phyloP scores from a whole-genome alignment of 345 rosid species.

The Pelargonium nanum region DNA sequence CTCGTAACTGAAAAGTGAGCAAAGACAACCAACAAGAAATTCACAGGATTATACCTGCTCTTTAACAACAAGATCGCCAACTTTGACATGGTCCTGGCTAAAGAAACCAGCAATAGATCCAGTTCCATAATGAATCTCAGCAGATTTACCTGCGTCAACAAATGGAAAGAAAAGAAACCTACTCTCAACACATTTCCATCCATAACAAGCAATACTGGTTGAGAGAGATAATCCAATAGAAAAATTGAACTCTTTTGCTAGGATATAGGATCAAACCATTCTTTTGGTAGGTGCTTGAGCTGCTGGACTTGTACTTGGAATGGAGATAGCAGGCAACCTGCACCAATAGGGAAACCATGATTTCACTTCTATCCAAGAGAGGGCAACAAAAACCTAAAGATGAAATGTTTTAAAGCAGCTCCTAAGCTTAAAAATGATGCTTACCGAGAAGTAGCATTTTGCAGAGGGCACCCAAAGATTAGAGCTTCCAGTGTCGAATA shows the following conservation, averaged over 20 bases:
- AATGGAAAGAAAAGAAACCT: neutral
- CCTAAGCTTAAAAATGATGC: conserved; percentile 8
- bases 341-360: conserved; percentile 8
- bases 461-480: conserved; percentile 93
- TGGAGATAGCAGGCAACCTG: conserved; percentile 87
- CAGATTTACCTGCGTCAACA: conserved; percentile 50
- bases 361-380: conserved; percentile 4
- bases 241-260: conserved; percentile 1
- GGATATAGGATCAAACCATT: conserved; percentile 41
- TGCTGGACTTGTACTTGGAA: conserved; percentile 63
- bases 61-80: conserved; percentile 52
- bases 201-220: too few relatives aligned
- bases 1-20: too few relatives aligned
- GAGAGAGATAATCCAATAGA: neutral
- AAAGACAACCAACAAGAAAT: conserved; percentile 2
- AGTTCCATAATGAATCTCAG: conserved; percentile 70
- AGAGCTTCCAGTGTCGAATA: conserved; percentile 92
- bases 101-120: conserved; percentile 59
- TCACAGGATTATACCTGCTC: conserved; percentile 28
- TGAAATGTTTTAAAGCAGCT: neutral
- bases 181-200: neutral
- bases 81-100: conserved; percentile 49
- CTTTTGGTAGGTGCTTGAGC: conserved; percentile 55
- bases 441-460: conserved; percentile 74
- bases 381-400: neutral